These are phyloP conservation scores for Fusarium sterilihyphosum DNA, from an alignment of 2,329 filamentous ascomycete genomes.

Conservation along the genomic window DNA sequence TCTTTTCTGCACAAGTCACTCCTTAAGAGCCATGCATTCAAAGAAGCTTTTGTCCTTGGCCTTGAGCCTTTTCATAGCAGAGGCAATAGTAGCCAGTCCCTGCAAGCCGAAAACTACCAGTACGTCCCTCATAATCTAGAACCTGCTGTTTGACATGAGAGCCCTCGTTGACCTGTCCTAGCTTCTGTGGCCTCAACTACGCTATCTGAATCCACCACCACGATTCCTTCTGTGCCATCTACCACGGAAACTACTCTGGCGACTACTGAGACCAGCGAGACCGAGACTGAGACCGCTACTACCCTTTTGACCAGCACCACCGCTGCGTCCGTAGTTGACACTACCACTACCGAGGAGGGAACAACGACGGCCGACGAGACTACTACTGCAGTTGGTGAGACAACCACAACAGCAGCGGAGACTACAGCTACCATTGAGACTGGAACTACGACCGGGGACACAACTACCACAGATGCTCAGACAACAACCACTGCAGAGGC, in stretches of 20 bases:
- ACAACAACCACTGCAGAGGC: background rate
- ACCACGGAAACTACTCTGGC: background rate
- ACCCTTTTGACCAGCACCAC: background rate
- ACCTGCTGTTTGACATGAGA: fast-evolving
- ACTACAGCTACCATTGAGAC: background rate
- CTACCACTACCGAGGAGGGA: no score
- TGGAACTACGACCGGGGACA: background rate
- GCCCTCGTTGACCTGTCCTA: fast-evolving
- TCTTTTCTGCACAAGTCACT: background rate
- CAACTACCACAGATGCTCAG: background rate
- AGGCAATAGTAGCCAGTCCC: background rate
- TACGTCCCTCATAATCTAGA: background rate
- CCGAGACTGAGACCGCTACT: background rate
- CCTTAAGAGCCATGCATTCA: background rate
- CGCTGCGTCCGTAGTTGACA: no score
- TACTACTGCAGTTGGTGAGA: background rate
- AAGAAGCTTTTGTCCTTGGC: background rate
- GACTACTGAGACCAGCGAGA: background rate
- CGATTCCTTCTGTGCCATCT: background rate
- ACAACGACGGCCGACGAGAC: background rate
- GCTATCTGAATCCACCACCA: background rate
- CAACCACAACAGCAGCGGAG: background rate
- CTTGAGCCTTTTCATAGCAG: background rate
- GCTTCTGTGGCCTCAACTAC: background rate
- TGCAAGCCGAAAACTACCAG: background rate